Conservation (phyloP, 2,329 filamentous ascomycete genomes). For the Herpotrichia juniperi region DNA sequence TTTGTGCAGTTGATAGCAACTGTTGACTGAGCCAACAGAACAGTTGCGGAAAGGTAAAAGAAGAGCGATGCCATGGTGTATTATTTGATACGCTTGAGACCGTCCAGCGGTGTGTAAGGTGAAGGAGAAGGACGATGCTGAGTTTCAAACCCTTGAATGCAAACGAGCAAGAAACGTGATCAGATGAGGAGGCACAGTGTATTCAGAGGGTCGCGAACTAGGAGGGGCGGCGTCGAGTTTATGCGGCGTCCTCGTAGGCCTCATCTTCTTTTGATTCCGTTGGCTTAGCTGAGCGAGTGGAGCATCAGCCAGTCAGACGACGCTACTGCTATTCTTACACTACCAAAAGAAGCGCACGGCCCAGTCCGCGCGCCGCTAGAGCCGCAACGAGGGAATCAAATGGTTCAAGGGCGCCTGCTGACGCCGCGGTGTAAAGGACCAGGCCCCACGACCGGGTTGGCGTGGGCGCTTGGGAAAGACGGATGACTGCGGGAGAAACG, state of each 20-base stretch:
- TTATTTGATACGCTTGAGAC: constrained; percentile 28
- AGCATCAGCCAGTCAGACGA: constrained; percentile 30
- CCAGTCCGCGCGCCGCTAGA: constrained; percentile 27
- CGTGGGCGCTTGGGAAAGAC: constrained; percentile 35
- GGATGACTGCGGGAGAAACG: constrained; percentile 23
- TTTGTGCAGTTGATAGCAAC: constrained; percentile 47
- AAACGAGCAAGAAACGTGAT: constrained; percentile 15
- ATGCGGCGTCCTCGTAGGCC: constrained; percentile 42
- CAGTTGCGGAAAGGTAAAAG: constrained; percentile 34
- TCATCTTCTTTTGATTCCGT: constrained; percentile 21
- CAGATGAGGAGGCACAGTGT: constrained; percentile 20
- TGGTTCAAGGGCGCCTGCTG: constrained; percentile 36
- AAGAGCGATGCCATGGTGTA: constrained; percentile 35
- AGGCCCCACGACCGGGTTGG: constrained; percentile 20
- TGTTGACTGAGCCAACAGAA: constrained; percentile 44
- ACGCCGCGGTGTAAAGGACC: constrained; percentile 25
- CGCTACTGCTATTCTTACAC: constrained; percentile 34
- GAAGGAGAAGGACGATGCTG: constrained; percentile 12
- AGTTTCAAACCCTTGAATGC: constrained; percentile 17
- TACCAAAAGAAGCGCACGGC: constrained; percentile 9
- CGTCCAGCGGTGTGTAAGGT: constrained; percentile 31
- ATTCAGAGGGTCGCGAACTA: constrained; percentile 28
- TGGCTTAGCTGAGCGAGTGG: constrained; percentile 31
- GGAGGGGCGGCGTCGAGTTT: constrained; percentile 25
- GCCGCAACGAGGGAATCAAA: constrained; percentile 25